Evolutionary conservation across 139 green algal genomes (phyloP).

Genomic region (Micractinium sp.): DNA sequence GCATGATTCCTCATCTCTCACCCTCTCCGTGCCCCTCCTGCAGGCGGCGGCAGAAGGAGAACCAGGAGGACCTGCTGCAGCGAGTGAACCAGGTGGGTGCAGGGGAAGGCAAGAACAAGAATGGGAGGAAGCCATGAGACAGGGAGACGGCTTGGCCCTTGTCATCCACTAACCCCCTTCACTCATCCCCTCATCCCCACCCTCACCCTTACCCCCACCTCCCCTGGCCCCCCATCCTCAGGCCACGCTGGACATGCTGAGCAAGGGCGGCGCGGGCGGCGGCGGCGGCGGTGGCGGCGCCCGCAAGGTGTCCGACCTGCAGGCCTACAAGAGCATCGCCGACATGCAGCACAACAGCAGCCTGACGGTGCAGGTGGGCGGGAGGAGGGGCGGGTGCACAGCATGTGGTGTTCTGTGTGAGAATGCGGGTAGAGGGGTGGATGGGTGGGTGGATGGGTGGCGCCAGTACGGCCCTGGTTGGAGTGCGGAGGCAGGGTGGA

Average conservation of each 20-base stretch:
- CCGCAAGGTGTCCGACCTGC: constrained; percentile 67
- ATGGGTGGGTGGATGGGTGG: too few relatives aligned
- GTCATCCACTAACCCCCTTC: neutral
- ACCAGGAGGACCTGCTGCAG: constrained; percentile 84
- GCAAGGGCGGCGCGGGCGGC: constrained; percentile 9
- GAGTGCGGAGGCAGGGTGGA: too few relatives aligned
- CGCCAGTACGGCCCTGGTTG: too few relatives aligned
- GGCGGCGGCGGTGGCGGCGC: constrained; percentile 8
- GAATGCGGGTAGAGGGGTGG: too few relatives aligned
- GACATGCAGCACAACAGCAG: constrained; percentile 76
- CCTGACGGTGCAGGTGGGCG: constrained; percentile 74
- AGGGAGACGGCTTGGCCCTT: too few relatives aligned
- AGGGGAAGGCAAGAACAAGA: too few relatives aligned
- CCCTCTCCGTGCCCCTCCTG: too few relatives aligned
- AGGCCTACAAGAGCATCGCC: constrained; percentile 75
- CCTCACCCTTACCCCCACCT: too few relatives aligned
- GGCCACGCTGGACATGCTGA: constrained; percentile 71
- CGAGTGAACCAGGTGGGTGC: constrained; percentile 71
- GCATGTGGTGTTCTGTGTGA: neutral
- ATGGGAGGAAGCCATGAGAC: too few relatives aligned
- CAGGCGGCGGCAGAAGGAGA: constrained; percentile 73
- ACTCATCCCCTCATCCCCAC: neutral
- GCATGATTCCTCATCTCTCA: too few relatives aligned
- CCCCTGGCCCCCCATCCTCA: constrained; percentile 25
- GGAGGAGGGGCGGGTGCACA: neutral